Evolutionary conservation across 2,329 filamentous ascomycete genomes (phyloP).

Genomic region (Curvularia sp.): DNA sequence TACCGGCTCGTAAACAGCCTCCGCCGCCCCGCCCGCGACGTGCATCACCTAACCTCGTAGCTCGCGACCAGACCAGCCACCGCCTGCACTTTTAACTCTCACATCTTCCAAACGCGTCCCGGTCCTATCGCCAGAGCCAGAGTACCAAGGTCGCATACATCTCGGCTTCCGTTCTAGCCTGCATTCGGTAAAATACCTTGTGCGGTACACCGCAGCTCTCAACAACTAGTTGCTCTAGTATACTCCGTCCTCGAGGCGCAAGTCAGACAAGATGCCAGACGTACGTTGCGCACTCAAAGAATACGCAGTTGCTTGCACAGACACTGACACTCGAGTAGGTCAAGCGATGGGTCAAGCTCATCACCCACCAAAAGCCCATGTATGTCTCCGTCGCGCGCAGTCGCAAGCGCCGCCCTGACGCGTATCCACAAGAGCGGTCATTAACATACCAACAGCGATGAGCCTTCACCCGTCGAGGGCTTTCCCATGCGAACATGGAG

Average conservation of each 20-base stretch:
- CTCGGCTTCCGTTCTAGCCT: background rate
- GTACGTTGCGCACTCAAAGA: conserved; percentile 40
- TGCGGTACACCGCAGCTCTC: background rate
- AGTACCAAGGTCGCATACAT: conserved; percentile 6
- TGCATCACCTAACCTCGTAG: conserved; percentile 24
- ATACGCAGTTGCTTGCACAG: background rate
- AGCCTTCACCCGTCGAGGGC: conserved; percentile 80
- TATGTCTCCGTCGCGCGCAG: conserved; percentile 59
- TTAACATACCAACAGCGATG: conserved; percentile 63
- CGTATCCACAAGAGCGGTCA: conserved; percentile 18
- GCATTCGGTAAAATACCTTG: background rate
- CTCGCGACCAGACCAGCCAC: conserved; percentile 33
- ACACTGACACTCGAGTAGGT: conserved; percentile 56
- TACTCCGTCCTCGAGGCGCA: conserved; percentile 14
- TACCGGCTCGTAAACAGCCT: conserved; percentile 12
- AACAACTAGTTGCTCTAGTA: conserved; percentile 4
- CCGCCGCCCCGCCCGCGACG: conserved; percentile 21
- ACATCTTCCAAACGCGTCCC: conserved; percentile 22
- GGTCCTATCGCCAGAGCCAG: conserved; percentile 18
- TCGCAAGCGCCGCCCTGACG: conserved; percentile 22
- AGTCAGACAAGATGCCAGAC: conserved; percentile 53
- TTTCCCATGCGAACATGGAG: conserved; percentile 95
- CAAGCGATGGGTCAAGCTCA: conserved; percentile 88
- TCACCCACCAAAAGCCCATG: conserved; percentile 91
- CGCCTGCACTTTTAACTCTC: conserved; percentile 21